Evolutionary conservation across 139 green algal genomes (phyloP), one percentile per base, ranked within the genome.

Genomic region (Picochlorum sp.): DNA sequence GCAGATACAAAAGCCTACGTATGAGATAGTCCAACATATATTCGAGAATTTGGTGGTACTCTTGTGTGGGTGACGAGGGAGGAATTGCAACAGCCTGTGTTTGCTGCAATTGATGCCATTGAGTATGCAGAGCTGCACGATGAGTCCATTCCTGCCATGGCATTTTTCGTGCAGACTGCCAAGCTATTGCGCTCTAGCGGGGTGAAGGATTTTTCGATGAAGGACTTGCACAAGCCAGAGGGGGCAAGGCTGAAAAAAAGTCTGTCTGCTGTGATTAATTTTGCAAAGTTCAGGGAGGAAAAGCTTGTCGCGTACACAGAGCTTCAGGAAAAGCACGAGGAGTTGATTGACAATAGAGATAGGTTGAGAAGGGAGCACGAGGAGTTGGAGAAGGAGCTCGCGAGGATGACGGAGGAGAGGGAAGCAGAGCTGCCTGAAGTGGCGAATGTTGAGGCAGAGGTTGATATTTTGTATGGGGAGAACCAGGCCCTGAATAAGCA

Each of bases 61-160:
- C 2, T 69, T 96, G 4, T 79, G 80, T n/a, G 85, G 23, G 49
- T 92, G 10, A 85, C 71, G 3, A 83, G 83, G 55, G 91, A 95
- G 60, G 88, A 95, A 63, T 76, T 95, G 55, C 85, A 86, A 54
- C 85, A 94, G 74, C 90, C 90, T 7, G 73, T 92, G 16, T 94
- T 95, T 62, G 68, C 73, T 18, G 86, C 85, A 1, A 90, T 92
- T 30, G 87, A 89, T 34, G 79, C 69, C 2, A 77, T 96, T 37
- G 88, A 97, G 71, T 95, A 81, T 67, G 90, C 91, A 6, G 91
- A 97, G 79, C 82, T 97, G 47, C 89, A 97, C 67, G 89, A 96
- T 28, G 88, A 95, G 56, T 90, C 83, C 41, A 92, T 96, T 16
- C 80, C 83, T 14, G 72, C 71, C 38, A 69, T 91, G 37, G 85